Conservation (phyloP, 495 filamentous ascomycete genomes). For the Hypoxylon trugodes region DNA sequence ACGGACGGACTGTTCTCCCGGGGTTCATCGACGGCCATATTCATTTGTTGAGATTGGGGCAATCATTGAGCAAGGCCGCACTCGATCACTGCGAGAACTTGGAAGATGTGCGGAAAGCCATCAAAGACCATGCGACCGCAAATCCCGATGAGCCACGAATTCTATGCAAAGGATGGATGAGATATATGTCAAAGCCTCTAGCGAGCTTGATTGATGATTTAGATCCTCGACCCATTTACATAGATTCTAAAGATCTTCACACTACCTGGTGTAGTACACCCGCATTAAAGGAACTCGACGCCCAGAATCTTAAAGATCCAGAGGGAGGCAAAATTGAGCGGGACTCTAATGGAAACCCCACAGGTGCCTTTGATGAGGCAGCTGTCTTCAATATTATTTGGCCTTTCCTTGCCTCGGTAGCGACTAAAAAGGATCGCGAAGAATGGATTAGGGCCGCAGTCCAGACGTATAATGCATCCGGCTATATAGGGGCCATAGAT, state of each 20-base stretch:
- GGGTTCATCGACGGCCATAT: conserved; percentile 73
- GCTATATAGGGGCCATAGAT: conserved; percentile 70
- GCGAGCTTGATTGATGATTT: conserved; percentile 66
- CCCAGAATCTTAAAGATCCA: conserved; percentile 56
- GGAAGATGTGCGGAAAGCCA: conserved; percentile 59
- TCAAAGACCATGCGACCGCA: conserved; percentile 58
- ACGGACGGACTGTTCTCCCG: conserved; percentile 61
- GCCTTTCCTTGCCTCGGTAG: conserved; percentile 62
- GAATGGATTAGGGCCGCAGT: conserved; percentile 59
- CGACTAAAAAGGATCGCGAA: conserved; percentile 60
- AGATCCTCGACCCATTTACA: conserved; percentile 65
- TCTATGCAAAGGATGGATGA: conserved; percentile 69
- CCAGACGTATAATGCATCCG: conserved; percentile 59
- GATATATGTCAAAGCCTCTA: conserved; percentile 62
- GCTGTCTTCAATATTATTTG: conserved; percentile 65
- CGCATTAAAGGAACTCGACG: conserved; percentile 61
- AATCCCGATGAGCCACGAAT: conserved; percentile 62
- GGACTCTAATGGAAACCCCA: conserved; percentile 58
- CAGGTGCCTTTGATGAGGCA: conserved; percentile 65
- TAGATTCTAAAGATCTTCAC: conserved; percentile 71
- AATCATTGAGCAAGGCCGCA: conserved; percentile 64
- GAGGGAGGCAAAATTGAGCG: conserved; percentile 66
- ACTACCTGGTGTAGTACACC: conserved; percentile 68
- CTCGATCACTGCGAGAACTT: conserved; percentile 63
- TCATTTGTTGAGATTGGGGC: conserved; percentile 67